Evolutionary conservation across 2,329 filamentous ascomycete species (phyloP).

Genomic region (Mycocentrospora acerina): DNA sequence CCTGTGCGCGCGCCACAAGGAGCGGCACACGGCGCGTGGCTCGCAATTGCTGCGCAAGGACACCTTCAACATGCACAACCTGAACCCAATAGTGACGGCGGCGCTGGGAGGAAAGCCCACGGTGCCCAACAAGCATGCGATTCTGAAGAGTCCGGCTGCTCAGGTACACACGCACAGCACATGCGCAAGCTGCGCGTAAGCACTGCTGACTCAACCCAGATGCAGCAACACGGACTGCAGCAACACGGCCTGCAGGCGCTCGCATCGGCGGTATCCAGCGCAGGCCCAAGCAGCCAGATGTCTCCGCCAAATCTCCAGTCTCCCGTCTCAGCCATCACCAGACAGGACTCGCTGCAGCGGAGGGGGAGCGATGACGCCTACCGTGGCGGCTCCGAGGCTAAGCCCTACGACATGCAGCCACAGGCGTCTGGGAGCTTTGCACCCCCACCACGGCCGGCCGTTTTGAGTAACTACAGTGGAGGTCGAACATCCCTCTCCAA

Average conservation of each 20-base stretch:
- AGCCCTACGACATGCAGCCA: constrained; percentile 40
- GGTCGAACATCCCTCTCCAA: constrained; percentile 35
- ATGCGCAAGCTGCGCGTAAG: constrained; percentile 14
- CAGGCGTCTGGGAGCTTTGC: constrained; percentile 37
- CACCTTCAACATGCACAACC: constrained; percentile 57
- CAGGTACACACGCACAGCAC: background rate
- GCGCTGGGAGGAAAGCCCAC: constrained; percentile 38
- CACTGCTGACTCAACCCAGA: constrained; percentile 13
- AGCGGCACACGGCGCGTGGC: constrained; percentile 60
- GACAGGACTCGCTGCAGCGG: constrained; percentile 36
- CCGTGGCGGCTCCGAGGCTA: constrained; percentile 29
- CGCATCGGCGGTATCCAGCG: constrained; percentile 24
- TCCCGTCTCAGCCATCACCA: constrained; percentile 31
- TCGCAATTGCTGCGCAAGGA: constrained; percentile 76
- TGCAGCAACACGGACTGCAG: constrained; percentile 27
- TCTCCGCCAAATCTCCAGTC: constrained; percentile 39
- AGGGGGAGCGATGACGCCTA: constrained; percentile 41
- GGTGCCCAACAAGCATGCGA: constrained; percentile 17
- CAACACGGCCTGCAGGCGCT: constrained; percentile 37
- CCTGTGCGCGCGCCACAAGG: constrained; percentile 70
- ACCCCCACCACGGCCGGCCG: constrained; percentile 39
- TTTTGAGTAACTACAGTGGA: constrained; percentile 34
- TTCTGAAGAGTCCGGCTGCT: constrained; percentile 11
- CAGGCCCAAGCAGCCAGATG: constrained; percentile 31
- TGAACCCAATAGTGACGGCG: constrained; percentile 46